Base-by-base conservation (phyloP, 345 rosid genomes). In the Moricandia arvensis region DNA sequence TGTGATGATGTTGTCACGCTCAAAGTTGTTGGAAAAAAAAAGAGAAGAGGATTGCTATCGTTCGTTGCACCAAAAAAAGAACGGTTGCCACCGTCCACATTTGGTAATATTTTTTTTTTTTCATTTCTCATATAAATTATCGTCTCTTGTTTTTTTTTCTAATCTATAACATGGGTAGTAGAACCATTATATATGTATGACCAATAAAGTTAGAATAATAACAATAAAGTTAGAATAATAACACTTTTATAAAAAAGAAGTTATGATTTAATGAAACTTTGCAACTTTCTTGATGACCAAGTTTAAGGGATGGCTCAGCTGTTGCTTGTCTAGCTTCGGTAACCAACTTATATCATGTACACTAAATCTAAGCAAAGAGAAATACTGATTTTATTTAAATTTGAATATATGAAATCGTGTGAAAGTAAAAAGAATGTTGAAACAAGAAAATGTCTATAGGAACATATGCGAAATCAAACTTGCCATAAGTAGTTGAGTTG, bases 1-100 rank as follows among this genome's bases (percentile, higher is more conserved):
- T 61, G 66, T 34, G 47, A 62, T 16, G 8, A 24, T 61, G 47
- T 62, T 62, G 66, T 62, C 66, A 62, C 66, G 27, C 47, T 62
- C 47, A 47, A 47, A 47, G 53, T 47, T 47, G 53, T 47, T 45
- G 53, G 53, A 45, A 13, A 45, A 45, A 45, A 45, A 58, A 27
- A 58, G 17, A 58, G 17, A 57, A 60, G 24, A 15, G 4, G 45
- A 62, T 62, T 17, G 45, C 9, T 17, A 62, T 35, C 66, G 16
- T 59, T 21, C 58, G 53, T 47, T 47, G 17, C 17, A 15, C 53
- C 53, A 47, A 47, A 47, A 33, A 47, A 47, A 47, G 17, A 53
- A 17, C 26, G 26, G 17, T 60, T 62, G 16, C 21, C 16, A 62
- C 53, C 53, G 18, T 47, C 8, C 47, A 18, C 6, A 17, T 6